Percentiles rank a stretch among this genome's conserved stretches.
Evolutionary conservation across 495 filamentous ascomycete species (phyloP).

Genomic region (Viridothelium virens): DNA sequence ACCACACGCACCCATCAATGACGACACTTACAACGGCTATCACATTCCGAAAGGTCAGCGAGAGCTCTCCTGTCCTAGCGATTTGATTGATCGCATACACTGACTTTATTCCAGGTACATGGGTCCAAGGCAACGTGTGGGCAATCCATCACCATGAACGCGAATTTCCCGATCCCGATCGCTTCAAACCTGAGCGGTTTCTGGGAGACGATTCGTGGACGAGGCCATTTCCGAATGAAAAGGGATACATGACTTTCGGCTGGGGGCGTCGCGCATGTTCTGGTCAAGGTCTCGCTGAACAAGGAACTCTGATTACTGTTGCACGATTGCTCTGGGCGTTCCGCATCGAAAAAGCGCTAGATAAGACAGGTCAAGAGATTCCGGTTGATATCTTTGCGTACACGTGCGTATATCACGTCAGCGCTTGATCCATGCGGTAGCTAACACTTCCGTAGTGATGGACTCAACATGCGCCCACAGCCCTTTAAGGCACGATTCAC

Average conservation of each 20-base stretch:
- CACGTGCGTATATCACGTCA: constrained; percentile 31
- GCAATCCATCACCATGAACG: constrained; percentile 40
- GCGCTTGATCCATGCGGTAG: background rate
- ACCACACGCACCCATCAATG: constrained; percentile 32
- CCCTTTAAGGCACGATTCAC: constrained; percentile 37
- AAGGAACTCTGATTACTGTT: constrained; percentile 36
- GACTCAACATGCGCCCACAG: constrained; percentile 37
- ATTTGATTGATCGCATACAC: background rate
- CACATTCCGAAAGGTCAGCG: constrained; percentile 27
- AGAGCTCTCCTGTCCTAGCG: background rate
- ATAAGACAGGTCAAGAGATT: constrained; percentile 43
- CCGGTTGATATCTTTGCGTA: constrained; percentile 42
- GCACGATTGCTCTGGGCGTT: constrained; percentile 34
- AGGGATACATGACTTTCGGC: constrained; percentile 57
- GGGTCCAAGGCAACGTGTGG: constrained; percentile 36
- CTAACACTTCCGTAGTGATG: constrained; percentile 29
- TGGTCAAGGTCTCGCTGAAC: constrained; percentile 40
- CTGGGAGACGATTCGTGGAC: constrained; percentile 32
- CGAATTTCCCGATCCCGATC: constrained; percentile 41
- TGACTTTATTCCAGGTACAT: constrained; percentile 17
- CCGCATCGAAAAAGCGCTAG: constrained; percentile 40
- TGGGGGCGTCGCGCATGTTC: constrained; percentile 39
- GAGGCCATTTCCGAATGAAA: constrained; percentile 51
- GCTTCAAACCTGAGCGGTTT: constrained; percentile 34
- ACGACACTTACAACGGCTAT: constrained; percentile 34